Evolutionary conservation across 176 grass and related monocot genomes (phyloP), one percentile per base, ranked within the genome.

Genomic region (Triticum urartu): DNA sequence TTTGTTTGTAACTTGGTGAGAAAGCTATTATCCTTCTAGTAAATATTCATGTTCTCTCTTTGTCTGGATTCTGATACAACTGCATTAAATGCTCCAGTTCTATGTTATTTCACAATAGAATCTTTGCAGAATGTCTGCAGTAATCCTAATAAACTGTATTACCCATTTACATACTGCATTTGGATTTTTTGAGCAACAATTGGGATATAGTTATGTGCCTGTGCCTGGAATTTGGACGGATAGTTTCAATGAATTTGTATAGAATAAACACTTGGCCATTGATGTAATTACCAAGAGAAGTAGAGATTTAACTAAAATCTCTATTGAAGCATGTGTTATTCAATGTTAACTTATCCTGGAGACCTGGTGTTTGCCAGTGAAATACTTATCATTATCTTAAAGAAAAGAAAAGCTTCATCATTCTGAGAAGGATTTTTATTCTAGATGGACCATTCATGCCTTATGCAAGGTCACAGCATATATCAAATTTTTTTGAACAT

Each of bases 1-100:
- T 67, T 11, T 56, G 50, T 65, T 47, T 84, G 54, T 88, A 38
- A 79, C 56, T 34, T 80, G 42, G n/a, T 84, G 56, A 21, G 84
- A 30, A 64, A 80, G 38, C 4, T 52, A 24, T 73, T 40, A 20
- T 72, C 25, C 36, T 33, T 61, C 58, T 21, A 62, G 39, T 79
- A 74, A 74, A 26, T 58, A 18, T 72, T 33, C 56, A 15, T 26
- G 81, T n/a, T 14, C 26, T 79, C 68, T 42, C 17, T 76, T 45
- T 73, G 11, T 74, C 40, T 74, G 71, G 14, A 26, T 62, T 47
- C 26, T 64, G 26, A 73, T 36, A 36, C 38, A 64, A 64, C 26
- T 80, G 54, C 40, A 36, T 36, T 14, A 21, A 2, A 69, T 22
- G 9, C 83, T 84, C 25, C 69, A 74, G 5, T 74, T 74, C 12